Evolutionary conservation across 805 yeast genomes (phyloP), one percentile per base, ranked within the genome.

Genomic region (Starmerella bombicola): DNA sequence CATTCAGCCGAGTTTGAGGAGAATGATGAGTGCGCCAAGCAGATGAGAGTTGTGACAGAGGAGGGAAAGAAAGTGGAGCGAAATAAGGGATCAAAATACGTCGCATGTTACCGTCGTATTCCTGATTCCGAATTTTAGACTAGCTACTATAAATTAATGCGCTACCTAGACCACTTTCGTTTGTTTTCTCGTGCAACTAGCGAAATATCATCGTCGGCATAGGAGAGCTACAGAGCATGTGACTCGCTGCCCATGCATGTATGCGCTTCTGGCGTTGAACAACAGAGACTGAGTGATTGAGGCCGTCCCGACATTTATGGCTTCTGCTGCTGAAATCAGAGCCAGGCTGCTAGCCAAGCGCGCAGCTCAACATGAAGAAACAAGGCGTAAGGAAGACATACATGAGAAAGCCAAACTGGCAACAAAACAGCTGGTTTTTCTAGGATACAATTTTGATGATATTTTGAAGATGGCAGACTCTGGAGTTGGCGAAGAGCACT

Each of bases 21-120:
- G 3, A 61, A 67, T 18, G 98, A 91, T 60, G 64, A 65, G 47
- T 86, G 97, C 63, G 97, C 86, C 18, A 63, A 71, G 46, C 73
- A 83, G 37, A 91, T 91, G 97, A 74, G 74, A 43, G 76, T 78
- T 46, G 78, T 91, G n/a, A 91, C 98, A 1, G 98, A 91, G 62
- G 98, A 91, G 62, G 98, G 98, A 43, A 86, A 91, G 64, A 91
- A 91, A 62, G 98, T 91, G 28, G 78, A 76, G 35, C 74, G 98
- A 55, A 91, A 91, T 58, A 70, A 78, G 31, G 98, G 98, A 23
- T 68, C 66, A 48, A 91, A 91, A 59, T 91, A 69, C 61, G 70
- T 85, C 26, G 96, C 96, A 17, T 91, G 97, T 56, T 86, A 76
- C 59, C 43, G 45, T 7, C 45, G 54, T 6, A 32, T 43, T 4